A percentile compares a stretch with the other conserved stretches of the same genome.
Conservation (phyloP, 805 yeast species). For the Tetrapisispora nanseiensis region DNA sequence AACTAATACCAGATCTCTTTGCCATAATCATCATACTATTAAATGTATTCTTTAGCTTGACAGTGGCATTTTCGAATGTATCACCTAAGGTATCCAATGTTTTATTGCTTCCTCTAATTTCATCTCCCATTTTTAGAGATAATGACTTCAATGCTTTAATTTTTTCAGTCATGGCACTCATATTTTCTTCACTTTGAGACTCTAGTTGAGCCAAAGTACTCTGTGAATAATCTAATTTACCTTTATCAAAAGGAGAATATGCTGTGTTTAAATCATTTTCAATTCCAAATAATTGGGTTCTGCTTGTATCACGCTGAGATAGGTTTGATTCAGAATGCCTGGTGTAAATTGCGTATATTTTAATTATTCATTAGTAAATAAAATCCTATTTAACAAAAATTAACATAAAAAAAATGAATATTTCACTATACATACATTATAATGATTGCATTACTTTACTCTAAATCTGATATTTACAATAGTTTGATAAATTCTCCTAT, state of each 20-base stretch:
- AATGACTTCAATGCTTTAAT: slow-evolving; percentile 46
- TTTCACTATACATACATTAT: neutral
- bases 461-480: too few relatives aligned
- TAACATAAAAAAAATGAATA: neutral
- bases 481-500: too few relatives aligned
- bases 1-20: slow-evolving; percentile 49
- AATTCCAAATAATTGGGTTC: slow-evolving; percentile 26
- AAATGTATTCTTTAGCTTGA: slow-evolving; percentile 42
- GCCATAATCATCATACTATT: slow-evolving; percentile 55
- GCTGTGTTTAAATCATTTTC: slow-evolving; percentile 8
- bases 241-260: slow-evolving; percentile 36
- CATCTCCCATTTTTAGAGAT: slow-evolving; percentile 52
- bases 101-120: slow-evolving; percentile 45
- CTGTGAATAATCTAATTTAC: slow-evolving; percentile 38
- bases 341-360: neutral
- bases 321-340: slow-evolving; percentile 15
- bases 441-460: neutral
- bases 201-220: slow-evolving; percentile 50
- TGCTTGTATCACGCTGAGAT: slow-evolving; percentile 23
- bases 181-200: slow-evolving; percentile 49
- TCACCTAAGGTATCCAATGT: slow-evolving; percentile 35
- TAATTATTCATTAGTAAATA: neutral
- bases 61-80: slow-evolving; percentile 39
- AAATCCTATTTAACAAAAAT: neutral
- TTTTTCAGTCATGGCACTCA: slow-evolving; percentile 44